Evolutionary conservation across 345 rosid species (phyloP).

Genomic region (Acer yangbiense): DNA sequence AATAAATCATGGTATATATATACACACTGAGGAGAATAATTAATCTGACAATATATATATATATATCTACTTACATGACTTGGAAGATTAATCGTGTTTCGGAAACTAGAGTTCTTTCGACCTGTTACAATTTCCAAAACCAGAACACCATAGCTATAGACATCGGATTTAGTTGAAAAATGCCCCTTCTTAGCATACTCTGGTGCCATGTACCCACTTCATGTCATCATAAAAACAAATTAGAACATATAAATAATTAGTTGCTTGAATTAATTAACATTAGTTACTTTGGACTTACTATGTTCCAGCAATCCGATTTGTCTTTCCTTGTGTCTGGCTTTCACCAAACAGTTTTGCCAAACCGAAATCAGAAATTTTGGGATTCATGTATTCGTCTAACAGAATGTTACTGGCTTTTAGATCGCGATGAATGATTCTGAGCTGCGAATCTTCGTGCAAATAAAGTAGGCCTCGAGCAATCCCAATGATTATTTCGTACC

Average conservation of each 20-base stretch:
- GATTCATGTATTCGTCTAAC: slow-evolving; percentile 33
- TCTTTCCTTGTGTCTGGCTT: slow-evolving; percentile 31
- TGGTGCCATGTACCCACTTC: slow-evolving; percentile 60
- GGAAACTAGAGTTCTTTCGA: slow-evolving; percentile 32
- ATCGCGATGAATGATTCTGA: slow-evolving; percentile 31
- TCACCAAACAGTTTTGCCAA: slow-evolving; percentile 35
- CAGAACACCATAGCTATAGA: slow-evolving; percentile 50
- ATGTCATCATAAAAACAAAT: neutral
- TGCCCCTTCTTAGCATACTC: slow-evolving; percentile 39
- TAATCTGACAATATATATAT: neutral
- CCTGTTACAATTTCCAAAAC: slow-evolving; percentile 50
- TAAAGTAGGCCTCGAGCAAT: slow-evolving; percentile 29
- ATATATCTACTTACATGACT: slow-evolving; percentile 27
- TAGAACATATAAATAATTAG: too few relatives aligned
- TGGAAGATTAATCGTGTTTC: slow-evolving; percentile 26
- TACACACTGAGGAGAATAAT: neutral
- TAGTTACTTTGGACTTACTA: slow-evolving; percentile 30
- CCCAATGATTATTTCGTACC: slow-evolving; percentile 30
- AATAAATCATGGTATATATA: neutral
- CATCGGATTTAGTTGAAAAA: slow-evolving; percentile 49
- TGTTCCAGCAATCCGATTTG: slow-evolving; percentile 32
- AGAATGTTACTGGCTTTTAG: slow-evolving; percentile 35
- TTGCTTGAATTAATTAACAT: neutral
- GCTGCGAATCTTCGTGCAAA: slow-evolving; percentile 35
- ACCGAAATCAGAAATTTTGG: slow-evolving; percentile 38